These are phyloP conservation scores for Sporothrix schenckii DNA, from an alignment of 2,329 filamentous ascomycete genomes.

Conservation along the genomic window DNA sequence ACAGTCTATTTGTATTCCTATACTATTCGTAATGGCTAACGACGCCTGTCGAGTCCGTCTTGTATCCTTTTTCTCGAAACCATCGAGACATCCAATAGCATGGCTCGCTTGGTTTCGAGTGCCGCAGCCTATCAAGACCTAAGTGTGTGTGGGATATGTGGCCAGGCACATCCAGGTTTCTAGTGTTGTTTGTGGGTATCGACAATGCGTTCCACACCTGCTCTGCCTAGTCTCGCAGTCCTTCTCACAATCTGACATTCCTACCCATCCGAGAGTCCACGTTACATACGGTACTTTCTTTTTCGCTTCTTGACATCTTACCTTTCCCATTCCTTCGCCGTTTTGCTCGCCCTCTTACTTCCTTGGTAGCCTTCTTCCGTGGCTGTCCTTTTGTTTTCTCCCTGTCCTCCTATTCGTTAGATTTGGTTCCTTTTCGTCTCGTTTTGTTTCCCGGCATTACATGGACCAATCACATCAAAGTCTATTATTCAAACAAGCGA, in stretches of 20 bases:
- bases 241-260: too few species aligned
- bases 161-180: conserved; percentile 11
- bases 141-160: conserved; percentile 7
- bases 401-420: neutral
- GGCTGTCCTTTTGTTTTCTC: neutral
- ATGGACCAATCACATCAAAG: neutral
- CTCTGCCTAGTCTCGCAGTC: neutral
- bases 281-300: neutral
- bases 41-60: neutral
- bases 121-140: neutral
- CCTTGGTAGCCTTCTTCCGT: neutral
- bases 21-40: too few species aligned
- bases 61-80: neutral
- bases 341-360: conserved; percentile 5
- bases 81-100: too few species aligned
- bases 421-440: neutral
- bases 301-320: neutral
- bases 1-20: too few species aligned
- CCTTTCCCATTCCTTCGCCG: conserved; percentile 11
- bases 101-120: neutral
- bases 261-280: too few species aligned
- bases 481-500: neutral
- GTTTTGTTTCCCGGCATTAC: neutral
- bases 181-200: neutral
- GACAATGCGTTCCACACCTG: neutral